Conservation (phyloP, 2,329 filamentous ascomycete species). For the Xylariales sp. region DNA sequence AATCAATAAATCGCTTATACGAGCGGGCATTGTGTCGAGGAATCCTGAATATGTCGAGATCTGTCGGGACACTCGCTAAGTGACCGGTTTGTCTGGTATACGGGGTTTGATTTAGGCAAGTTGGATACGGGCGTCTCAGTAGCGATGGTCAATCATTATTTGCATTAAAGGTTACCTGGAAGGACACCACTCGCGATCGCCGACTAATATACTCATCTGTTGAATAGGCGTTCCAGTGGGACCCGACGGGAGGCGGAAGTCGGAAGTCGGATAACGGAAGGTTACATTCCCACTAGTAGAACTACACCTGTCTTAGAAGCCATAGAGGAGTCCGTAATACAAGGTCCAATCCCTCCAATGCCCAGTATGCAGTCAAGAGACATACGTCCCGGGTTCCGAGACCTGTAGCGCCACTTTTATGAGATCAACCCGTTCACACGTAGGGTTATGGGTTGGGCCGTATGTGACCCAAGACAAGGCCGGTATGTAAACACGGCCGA, state of each 20-base stretch:
- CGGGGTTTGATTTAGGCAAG: neutral
- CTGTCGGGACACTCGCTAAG: too few species aligned
- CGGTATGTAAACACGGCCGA: slow-evolving; percentile 18
- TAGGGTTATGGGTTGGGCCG: slow-evolving; percentile 24
- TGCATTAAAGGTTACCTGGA: neutral
- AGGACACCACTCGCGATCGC: neutral
- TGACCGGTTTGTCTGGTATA: neutral
- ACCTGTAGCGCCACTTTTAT: slow-evolving; percentile 12
- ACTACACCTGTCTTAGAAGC: neutral
- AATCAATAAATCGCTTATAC: neutral
- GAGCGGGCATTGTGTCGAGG: slow-evolving; percentile 23
- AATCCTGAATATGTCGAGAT: neutral
- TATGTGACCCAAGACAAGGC: slow-evolving; percentile 21
- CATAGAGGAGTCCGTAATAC: neutral
- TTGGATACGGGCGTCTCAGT: neutral
- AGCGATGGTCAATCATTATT: neutral
- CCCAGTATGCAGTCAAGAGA: neutral
- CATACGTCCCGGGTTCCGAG: too few species aligned
- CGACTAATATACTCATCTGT: slow-evolving; percentile 2
- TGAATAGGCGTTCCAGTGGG: neutral
- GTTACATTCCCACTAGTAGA: neutral
- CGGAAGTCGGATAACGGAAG: slow-evolving; percentile 27
- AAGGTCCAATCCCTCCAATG: neutral
- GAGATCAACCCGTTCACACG: slow-evolving; percentile 27
- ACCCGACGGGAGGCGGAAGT: slow-evolving; percentile 5